phyloP scores from a whole-genome alignment of 73 alveolate genomes.

The Paraurostyla sp. region DNA sequence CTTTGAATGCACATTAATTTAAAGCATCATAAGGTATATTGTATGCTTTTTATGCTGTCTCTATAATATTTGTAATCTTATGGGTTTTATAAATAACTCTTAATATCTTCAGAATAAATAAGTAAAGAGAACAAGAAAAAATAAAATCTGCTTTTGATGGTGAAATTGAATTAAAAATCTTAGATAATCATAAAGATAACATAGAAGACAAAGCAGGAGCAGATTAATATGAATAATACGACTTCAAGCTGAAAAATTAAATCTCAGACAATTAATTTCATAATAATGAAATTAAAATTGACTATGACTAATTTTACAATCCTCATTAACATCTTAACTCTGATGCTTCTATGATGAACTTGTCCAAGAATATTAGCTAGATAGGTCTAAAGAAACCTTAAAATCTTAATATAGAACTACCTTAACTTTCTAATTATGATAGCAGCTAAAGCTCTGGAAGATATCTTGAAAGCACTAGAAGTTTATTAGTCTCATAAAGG shows the following conservation, averaged over 20 bases:
- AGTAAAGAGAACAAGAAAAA: background rate
- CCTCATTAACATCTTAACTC: background rate
- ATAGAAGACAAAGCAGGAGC: conserved; percentile 13
- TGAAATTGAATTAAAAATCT: conserved; percentile 4
- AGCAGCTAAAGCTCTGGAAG: background rate
- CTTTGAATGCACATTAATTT: background rate
- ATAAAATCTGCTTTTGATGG: background rate
- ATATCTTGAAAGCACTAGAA: conserved; percentile 18
- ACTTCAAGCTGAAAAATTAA: too few relatives aligned
- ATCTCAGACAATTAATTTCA: too few relatives aligned
- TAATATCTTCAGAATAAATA: background rate
- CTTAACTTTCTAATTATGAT: background rate
- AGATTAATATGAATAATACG: background rate
- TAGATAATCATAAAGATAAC: background rate
- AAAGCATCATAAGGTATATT: background rate
- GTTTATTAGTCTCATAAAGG: background rate
- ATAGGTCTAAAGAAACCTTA: background rate
- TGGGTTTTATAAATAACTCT: conserved; percentile 6
- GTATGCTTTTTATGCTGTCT: background rate
- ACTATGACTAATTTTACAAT: background rate
- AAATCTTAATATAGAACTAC: background rate
- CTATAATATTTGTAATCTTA: background rate
- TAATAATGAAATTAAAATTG: too few relatives aligned
- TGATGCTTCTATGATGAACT: background rate
- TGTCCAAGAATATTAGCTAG: background rate